Evolutionary conservation across 441 rosid species (phyloP), one percentile per base, ranked within the genome.

Genomic region (Syzygium syzygioides): DNA sequence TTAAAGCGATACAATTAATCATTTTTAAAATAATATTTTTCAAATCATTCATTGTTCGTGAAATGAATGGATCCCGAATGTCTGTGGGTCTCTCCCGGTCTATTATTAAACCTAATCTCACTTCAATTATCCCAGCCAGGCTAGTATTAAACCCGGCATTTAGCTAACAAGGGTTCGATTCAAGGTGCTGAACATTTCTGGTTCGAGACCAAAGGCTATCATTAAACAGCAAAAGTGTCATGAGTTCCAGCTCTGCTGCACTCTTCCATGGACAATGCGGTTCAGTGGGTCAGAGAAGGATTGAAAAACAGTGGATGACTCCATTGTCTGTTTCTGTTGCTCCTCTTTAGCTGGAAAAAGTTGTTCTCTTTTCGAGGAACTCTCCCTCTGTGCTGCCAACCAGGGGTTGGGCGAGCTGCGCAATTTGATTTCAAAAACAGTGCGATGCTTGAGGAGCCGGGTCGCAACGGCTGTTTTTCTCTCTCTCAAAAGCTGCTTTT

Each of bases 41-140:
- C 0, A 20, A 55, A 19, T 57, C 4, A 0, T 8, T 55, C 0
- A 8, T 4, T 57, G 25, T 57, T 57, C 2, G 2, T 14, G 3
- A 25, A 25, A 57, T 57, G 62, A 25, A 0, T 3, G 14, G 1
- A 57, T 45, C 48, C 48, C 48, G 9, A 45, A 45, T 25, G 62
- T 57, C 11, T 10, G 62, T 4, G n/a, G 14, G 6, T 11, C 62
- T 57, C 28, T 12, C 62, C 25, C 11, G 1, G 10, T 18, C 79
- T 34, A 18, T 3, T 9, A 19, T 68, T 18, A 68, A 68, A 68
- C 25, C 45, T 60, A 60, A 28, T 60, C 66, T 60, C 30, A 6
- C 9, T 55, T 55, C 23, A 55, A 55, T 8, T 7, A 3, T 55
- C 19, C 1, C 25, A 7, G 57, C 17, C 55, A 19, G 57, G 57